Base-by-base conservation (phyloP, 2,329 filamentous ascomycete genomes). In the Botryotinia convoluta region DNA sequence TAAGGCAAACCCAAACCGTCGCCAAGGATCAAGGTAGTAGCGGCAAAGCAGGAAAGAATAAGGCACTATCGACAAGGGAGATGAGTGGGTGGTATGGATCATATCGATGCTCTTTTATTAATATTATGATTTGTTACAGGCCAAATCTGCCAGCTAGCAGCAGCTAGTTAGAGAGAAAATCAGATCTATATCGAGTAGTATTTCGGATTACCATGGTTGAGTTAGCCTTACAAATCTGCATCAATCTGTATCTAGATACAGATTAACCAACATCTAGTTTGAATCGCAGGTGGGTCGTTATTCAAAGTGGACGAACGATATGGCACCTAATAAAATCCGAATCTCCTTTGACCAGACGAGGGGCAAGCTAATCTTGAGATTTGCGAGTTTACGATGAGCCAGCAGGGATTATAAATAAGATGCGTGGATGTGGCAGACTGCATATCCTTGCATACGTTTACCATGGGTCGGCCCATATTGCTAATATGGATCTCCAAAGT, bases 371-470 rank as follows among this genome's bases (percentile, higher is more conserved):
- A 72, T 67, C 48, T 71, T 71, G 71, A 68, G 71, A 69, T 68
- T 69, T 72, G 71, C 71, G 71, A 69, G 20, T 48, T 72, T 69
- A 69, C 62, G 64, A 69, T 72, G 71, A 57, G 59, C 51, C 39
- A 42, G 32, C 51, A 69, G 45, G 71, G 71, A 51, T 61, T 37
- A 5, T 20, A 59, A 62, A 59, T 69, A 54, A 44, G 71, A 72
- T 69, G 54, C 54, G 71, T 45, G 42, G 71, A 72, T 68, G 32
- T 69, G 54, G 54, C 51, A 39, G 37, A 42, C 59, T 48, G 29
- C 22, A 60, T 67, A 68, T 60, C 70, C 70, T 60, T 72, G 70
- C 22, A 72, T 16, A 39, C 57, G 42, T 59, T 63, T 37, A 65
- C 61, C 51, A 60, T 69, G 57, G 69, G 39, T 67, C 61, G 62